Percentiles rank a stretch among this genome's conserved stretches.
phyloP scores from a whole-genome alignment of 2,329 filamentous ascomycete genomes.

The Diaporthe sp. region DNA sequence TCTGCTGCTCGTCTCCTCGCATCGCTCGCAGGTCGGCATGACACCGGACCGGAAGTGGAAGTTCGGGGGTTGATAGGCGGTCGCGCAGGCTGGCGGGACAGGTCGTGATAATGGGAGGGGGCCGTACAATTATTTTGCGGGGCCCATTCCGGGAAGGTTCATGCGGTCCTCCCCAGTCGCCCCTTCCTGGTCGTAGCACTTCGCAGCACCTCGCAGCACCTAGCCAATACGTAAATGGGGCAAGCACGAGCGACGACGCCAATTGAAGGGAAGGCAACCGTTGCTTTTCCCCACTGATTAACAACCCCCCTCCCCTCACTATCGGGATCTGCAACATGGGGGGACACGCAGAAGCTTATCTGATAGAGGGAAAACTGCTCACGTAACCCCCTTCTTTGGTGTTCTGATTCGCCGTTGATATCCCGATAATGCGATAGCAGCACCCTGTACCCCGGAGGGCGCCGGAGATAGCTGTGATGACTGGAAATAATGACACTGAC shows the following conservation, averaged over 20 bases:
- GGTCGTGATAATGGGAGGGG: slow-evolving; percentile 31
- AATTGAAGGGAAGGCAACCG: not conserved
- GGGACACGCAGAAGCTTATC: slow-evolving; percentile 29
- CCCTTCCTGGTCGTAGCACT: not conserved
- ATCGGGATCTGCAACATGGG: slow-evolving; percentile 38
- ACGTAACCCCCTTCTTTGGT: slow-evolving; percentile 32
- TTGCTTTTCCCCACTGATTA: slow-evolving; percentile 21
- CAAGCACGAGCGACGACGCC: no score
- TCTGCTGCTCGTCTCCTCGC: no score
- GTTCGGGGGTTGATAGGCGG: slow-evolving; percentile 38
- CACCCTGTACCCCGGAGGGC: slow-evolving; percentile 32
- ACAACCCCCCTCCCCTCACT: slow-evolving; percentile 20
- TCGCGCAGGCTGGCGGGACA: no score
- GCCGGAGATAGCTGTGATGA: slow-evolving; percentile 36
- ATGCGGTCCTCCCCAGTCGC: not conserved
- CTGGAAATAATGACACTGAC: slow-evolving; percentile 32
- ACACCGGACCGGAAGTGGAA: slow-evolving; percentile 36
- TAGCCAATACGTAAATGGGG: no score
- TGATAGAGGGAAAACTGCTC: slow-evolving; percentile 33
- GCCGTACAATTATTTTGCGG: slow-evolving; percentile 13
- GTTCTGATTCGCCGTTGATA: slow-evolving; percentile 29
- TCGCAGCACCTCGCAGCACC: no score
- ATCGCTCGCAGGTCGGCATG: slow-evolving; percentile 17
- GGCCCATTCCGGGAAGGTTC: slow-evolving; percentile 28
- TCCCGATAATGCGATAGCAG: slow-evolving; percentile 21